These are phyloP conservation scores for Capsicum rhomboideum DNA, from an alignment of 257 asterid species.

Conservation along the genomic window DNA sequence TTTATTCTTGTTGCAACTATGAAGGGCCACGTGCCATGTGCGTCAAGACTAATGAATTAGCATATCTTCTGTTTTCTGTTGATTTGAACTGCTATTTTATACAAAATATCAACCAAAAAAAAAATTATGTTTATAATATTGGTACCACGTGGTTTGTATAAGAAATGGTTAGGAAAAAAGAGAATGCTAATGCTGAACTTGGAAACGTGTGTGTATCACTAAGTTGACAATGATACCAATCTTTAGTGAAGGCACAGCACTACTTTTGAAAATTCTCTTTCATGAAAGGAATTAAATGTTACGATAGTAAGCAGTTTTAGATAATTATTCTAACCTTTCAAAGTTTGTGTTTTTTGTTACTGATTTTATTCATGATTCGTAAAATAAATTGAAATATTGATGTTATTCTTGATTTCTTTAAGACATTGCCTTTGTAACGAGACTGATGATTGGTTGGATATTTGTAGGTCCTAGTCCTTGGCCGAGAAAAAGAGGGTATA, in stretches of 20 bases:
- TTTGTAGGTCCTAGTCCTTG: constrained; percentile 67
- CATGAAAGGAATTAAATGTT: not conserved
- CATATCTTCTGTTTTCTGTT: not conserved
- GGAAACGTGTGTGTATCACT: not conserved
- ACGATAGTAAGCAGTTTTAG: not conserved
- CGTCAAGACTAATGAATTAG: not conserved
- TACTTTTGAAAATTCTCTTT: not conserved
- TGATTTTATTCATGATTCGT: not conserved
- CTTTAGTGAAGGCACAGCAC: not conserved
- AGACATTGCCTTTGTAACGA: not conserved
- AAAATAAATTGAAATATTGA: not conserved
- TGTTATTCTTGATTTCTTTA: not conserved
- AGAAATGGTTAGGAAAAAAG: not conserved
- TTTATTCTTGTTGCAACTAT: not conserved
- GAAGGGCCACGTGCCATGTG: not conserved
- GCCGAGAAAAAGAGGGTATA: constrained; percentile 94
- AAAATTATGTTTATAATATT: not conserved
- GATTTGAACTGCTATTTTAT: not conserved
- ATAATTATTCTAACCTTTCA: not conserved
- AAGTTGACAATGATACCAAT: not conserved
- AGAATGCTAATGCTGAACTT: not conserved
- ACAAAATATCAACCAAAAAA: too few species aligned
- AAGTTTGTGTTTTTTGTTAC: not conserved
- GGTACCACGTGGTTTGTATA: not conserved
- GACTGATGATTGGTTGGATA: not conserved